Evolutionary conservation across 2,329 filamentous ascomycete species (phyloP), one percentile per base, ranked within the genome.

Genomic region (Pseudogymnoascus verrucosus): DNA sequence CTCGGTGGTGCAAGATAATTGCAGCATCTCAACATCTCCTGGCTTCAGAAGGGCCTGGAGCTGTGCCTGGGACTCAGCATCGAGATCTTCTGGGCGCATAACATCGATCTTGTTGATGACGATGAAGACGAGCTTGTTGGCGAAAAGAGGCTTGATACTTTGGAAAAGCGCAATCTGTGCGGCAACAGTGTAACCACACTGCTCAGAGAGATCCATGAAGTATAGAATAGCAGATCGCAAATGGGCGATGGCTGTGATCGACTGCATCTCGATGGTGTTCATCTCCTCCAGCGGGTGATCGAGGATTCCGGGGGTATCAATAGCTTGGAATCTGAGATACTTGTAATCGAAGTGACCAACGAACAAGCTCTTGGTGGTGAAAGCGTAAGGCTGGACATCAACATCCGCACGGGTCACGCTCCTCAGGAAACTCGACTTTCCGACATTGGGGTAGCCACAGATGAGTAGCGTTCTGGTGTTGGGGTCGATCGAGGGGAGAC

Each of bases 201-300:
- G 91, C 80, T 97, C 93, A 21, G 90, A 96, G 66, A 97, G 81
- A 80, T 98, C 93, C 90, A 98, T 96, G 75, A 98, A 98, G 78
- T 98, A 98, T 65, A 98, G 82, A 68, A 99, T 96, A 64, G 93
- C 93, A 44, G 93, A 96, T 71, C 93, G 86, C 74, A 99, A 82
- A 80, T 99, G 96, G 61, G 95, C 95, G 79, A 99, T 96, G 10
- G 96, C 95, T 16, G 93, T 98, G 70, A 99, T 97, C 66, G 90
- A 90, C 81, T 98, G 95, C 91, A 98, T 98, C 78, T 99, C 95
- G 74, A 99, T 99, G 3, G 95, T 98, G 79, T 97, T 96, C 95
- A 98, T 99, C 80, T 98, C 95, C 78, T 98, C 95, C 7, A 99
- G 85, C 37, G 93, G 93, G 76, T 99, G 95, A 71, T 99, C 95